Conservation (phyloP, 1,284 basidiomycete species). For the Heterobasidion occidentale region DNA sequence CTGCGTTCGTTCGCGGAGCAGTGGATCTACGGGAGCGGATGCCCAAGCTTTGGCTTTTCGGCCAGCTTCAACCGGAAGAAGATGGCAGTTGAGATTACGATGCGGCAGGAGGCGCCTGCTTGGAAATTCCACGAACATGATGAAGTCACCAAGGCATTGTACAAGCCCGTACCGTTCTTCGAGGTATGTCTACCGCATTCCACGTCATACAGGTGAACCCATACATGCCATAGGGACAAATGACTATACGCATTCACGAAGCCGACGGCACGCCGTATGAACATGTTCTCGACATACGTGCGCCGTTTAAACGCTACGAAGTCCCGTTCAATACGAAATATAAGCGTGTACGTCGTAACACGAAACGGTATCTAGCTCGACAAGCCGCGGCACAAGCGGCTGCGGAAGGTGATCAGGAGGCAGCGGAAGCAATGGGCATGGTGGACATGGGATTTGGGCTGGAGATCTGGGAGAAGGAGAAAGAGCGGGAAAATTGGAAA, state of each 20-base stretch:
- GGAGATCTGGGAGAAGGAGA: slow-evolving; percentile 93
- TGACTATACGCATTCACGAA: slow-evolving; percentile 98
- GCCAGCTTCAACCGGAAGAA: slow-evolving; percentile 97
- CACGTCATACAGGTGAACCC: slow-evolving; percentile 8
- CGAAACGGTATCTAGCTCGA: slow-evolving; percentile 89
- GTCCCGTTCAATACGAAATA: slow-evolving; percentile 99
- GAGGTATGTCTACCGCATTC: slow-evolving; percentile 42
- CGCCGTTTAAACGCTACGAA: slow-evolving; percentile 84
- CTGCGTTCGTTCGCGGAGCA: slow-evolving; percentile 90
- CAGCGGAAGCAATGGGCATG: slow-evolving; percentile 89
- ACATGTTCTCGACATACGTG: slow-evolving; percentile 91
- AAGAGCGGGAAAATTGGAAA: slow-evolving; percentile 89
- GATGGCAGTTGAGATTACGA: slow-evolving; percentile 94
- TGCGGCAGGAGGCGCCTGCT: slow-evolving; percentile 84
- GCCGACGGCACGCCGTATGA: slow-evolving; percentile 99
- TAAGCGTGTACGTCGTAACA: slow-evolving; percentile 92
- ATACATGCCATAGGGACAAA: slow-evolving; percentile 62
- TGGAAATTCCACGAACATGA: slow-evolving; percentile 60
- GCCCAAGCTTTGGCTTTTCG: slow-evolving; percentile 84
- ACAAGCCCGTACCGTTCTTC: slow-evolving; percentile 83
- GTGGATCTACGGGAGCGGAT: slow-evolving; percentile 98
- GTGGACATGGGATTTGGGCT: slow-evolving; percentile 95
- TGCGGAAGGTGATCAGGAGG: slow-evolving; percentile 84
- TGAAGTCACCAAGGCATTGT: slow-evolving; percentile 56
- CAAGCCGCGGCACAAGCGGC: slow-evolving; percentile 92